Evolutionary conservation across 768 basidiomycete species (phyloP), one percentile per base, ranked within the genome.

Genomic region (Lactarius hengduanensis): DNA sequence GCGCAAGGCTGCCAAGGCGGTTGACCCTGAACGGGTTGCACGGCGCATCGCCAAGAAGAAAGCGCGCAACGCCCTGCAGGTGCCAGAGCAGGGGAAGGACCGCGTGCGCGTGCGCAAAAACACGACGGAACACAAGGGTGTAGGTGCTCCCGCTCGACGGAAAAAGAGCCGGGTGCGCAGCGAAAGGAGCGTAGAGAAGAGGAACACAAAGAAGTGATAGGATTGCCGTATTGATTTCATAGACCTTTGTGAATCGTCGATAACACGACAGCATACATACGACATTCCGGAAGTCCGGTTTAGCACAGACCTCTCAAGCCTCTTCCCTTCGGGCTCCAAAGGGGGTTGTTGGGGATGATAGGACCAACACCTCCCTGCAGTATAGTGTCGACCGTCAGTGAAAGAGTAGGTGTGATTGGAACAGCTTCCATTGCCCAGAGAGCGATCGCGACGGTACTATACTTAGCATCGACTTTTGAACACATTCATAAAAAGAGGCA

Each of bases 31-130:
- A 66, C 88, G 96, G 32, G 80, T 94, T 50, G 90, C 89, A 50
- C 80, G 96, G 57, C 81, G 96, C 64, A 74, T 95, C 76, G 94
- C 92, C 50, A 97, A 98, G 85, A 97, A 97, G 78, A 90, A 90
- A 77, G 83, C 86, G 40, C 81, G 88, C 70, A 82, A 81, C 71
- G 75, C 80, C 45, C 80, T 90, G 74, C 77, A 72, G 30, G 75
- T 79, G 5, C 76, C 77, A 64, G 57, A 73, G 32, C 73, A 75
- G 64, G 77, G 72, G 30, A 83, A 81, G 73, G 80, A 82, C 20
- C 76, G 83, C 59, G 80, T 81, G 66, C 78, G 84, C 50, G 80
- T 80, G 26, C 77, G 83, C 71, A 86, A 84, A 74, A 67, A 74
- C 22, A 62, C 71, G 32, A 64, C 63, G 74, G 79, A 77, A 71